Percentiles rank a stretch among this genome's conserved stretches.
Evolutionary conservation across 441 rosid genomes (phyloP).

Genomic region (Arabidopsis lyrata): DNA sequence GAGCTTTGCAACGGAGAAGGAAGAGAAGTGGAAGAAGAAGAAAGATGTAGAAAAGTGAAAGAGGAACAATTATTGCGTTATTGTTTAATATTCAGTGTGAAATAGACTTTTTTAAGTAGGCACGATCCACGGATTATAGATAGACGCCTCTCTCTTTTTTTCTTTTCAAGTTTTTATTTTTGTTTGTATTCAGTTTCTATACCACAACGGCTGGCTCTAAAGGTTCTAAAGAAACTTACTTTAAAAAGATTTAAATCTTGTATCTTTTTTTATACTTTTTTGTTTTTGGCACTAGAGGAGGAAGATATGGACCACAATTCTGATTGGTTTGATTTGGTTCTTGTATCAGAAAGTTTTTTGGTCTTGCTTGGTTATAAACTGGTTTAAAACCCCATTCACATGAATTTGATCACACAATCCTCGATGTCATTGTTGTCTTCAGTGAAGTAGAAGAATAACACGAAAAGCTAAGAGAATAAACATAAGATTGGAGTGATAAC

Average conservation of each 20-base stretch:
- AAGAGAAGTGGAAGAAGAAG: not conserved
- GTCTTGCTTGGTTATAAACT: not conserved
- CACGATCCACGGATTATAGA: conserved; percentile 40
- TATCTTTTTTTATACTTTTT: not conserved
- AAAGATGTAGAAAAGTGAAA: conserved; percentile 29
- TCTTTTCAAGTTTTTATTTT: conserved; percentile 27
- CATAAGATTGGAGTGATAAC: not conserved
- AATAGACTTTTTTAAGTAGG: conserved; percentile 45
- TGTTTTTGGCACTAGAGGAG: not conserved
- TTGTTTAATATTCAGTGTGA: conserved; percentile 34
- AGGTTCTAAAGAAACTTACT: conserved; percentile 31
- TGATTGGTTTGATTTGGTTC: conserved; percentile 18
- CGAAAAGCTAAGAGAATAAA: not conserved
- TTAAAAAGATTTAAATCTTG: not conserved
- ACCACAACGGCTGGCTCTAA: conserved; percentile 45
- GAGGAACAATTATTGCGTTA: conserved; percentile 39
- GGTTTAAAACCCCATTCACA: not conserved
- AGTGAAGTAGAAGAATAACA: not conserved
- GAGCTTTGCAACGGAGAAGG: conserved; percentile 35
- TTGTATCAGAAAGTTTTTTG: not conserved
- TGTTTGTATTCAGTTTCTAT: conserved; percentile 32
- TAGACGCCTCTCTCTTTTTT: conserved; percentile 38
- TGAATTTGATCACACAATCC: too few relatives aligned
- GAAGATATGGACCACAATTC: conserved; percentile 25
- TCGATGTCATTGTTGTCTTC: not conserved